Percentiles rank a stretch among this genome's conserved stretches.
Evolutionary conservation across 768 basidiomycete species (phyloP).

Genomic region (Mycena filopes): DNA sequence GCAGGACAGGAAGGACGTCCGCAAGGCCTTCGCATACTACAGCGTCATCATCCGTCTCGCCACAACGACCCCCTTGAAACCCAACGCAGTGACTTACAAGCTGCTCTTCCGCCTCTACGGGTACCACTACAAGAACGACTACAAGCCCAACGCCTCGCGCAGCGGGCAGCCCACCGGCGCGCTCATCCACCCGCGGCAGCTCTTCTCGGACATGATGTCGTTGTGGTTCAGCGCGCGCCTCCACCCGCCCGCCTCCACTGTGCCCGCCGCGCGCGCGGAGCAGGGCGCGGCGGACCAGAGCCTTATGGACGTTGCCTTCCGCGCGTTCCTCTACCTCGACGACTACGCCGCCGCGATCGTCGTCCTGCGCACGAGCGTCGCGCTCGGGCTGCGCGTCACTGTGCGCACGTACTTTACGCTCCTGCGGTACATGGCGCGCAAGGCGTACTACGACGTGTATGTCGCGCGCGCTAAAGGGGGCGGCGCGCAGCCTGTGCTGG

Average conservation of each 20-base stretch:
- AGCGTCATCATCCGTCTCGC: constrained; percentile 48
- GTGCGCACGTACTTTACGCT: constrained; percentile 53
- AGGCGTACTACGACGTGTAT: constrained; percentile 27
- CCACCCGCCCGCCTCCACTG: constrained; percentile 39
- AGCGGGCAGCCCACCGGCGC: constrained; percentile 27
- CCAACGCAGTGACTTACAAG: constrained; percentile 57
- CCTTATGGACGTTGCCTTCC: constrained; percentile 54
- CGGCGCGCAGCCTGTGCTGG: background rate
- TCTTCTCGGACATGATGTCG: constrained; percentile 58
- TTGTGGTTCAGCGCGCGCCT: constrained; percentile 33
- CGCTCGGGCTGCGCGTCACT: constrained; percentile 44
- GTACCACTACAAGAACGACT: constrained; percentile 31
- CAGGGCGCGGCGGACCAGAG: constrained; percentile 19
- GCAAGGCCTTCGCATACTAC: constrained; percentile 57
- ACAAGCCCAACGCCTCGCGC: constrained; percentile 33
- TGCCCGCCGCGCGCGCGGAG: constrained; percentile 32
- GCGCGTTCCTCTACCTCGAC: constrained; percentile 52
- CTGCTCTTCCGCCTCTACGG: constrained; percentile 50
- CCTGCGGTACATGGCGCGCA: constrained; percentile 45
- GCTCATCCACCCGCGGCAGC: constrained; percentile 48
- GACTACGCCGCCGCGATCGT: constrained; percentile 63
- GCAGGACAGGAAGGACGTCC: constrained; percentile 42
- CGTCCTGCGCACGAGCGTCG: constrained; percentile 45
- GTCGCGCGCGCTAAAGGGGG: background rate
- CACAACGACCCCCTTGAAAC: constrained; percentile 42